These are phyloP conservation scores for Paulownia fortunei DNA, from an alignment of 257 asterid species.

Conservation along the genomic window DNA sequence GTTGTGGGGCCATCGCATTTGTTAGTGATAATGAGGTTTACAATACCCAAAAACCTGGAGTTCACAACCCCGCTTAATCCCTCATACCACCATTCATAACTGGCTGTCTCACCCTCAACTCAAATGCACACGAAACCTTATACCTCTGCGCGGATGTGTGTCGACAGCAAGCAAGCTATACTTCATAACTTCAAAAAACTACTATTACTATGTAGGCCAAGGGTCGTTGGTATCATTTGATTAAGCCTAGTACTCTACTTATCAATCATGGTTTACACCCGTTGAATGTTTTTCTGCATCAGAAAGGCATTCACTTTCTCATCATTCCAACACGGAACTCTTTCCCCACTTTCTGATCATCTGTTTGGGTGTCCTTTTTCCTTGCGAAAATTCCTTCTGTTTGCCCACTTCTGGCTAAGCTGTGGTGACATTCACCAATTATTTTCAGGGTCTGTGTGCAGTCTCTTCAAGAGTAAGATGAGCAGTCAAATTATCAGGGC, in stretches of 20 bases:
- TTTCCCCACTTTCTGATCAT: not conserved
- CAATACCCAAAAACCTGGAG: no score
- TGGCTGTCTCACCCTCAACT: not conserved
- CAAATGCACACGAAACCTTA: not conserved
- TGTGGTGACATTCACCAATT: not conserved
- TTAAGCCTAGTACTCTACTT: not conserved
- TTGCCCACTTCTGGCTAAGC: constrained; percentile 18
- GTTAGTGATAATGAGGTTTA: no score
- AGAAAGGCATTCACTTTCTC: not conserved
- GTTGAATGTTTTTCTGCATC: constrained; percentile 4
- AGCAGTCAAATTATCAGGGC: constrained; percentile 1
- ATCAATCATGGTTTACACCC: not conserved
- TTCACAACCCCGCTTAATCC: no score
- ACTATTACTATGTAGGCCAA: not conserved
- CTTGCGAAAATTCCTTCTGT: constrained; percentile 11
- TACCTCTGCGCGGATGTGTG: not conserved
- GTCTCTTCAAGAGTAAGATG: constrained; percentile 4
- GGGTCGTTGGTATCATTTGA: not conserved
- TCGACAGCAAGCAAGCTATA: not conserved
- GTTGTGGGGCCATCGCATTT: no score
- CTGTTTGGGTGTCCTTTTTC: constrained; percentile 19
- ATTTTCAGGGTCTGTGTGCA: not conserved
- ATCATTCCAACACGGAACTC: not conserved
- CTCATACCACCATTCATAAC: no score
- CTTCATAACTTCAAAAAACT: not conserved